Percentiles rank a stretch among this genome's conserved stretches.
phyloP scores from a whole-genome alignment of 257 asterid genomes.

The Handroanthus guayacan region DNA sequence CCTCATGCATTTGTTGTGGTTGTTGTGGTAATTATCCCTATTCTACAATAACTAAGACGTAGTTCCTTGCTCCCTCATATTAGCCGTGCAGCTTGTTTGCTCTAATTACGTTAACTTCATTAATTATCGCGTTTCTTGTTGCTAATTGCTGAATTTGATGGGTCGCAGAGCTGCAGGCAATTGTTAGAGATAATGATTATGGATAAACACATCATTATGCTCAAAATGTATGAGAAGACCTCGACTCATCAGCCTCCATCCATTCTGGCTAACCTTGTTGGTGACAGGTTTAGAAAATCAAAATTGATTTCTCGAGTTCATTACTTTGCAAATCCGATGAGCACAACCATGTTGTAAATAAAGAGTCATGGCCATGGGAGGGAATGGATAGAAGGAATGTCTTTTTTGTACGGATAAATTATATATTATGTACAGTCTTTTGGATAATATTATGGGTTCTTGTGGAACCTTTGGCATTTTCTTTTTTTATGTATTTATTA shows the following conservation, averaged over 20 bases:
- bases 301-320: slow-evolving; percentile 58
- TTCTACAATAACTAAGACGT: neutral
- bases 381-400: neutral
- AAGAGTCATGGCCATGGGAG: slow-evolving; percentile 8
- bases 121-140: neutral
- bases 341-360: slow-evolving; percentile 61
- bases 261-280: slow-evolving; percentile 63
- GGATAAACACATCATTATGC: slow-evolving; percentile 69
- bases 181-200: slow-evolving; percentile 69
- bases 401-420: slow-evolving; percentile 14
- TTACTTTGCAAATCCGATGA: slow-evolving; percentile 81
- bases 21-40: too few relatives aligned
- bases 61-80: too few relatives aligned
- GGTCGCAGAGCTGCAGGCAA: slow-evolving; percentile 84
- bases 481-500: neutral
- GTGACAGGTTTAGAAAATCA: slow-evolving; percentile 50
- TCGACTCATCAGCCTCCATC: slow-evolving; percentile 64
- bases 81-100: too few relatives aligned
- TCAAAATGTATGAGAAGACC: slow-evolving; percentile 62
- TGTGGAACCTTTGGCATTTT: neutral
- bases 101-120: neutral
- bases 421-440: neutral
- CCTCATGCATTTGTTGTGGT: too few relatives aligned
- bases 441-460: neutral
- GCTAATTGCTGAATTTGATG: slow-evolving; percentile 34